A percentile compares a stretch with the other conserved stretches of the same genome.
Conservation (phyloP, 768 basidiomycete species). For the Lentinula guzmanii region DNA sequence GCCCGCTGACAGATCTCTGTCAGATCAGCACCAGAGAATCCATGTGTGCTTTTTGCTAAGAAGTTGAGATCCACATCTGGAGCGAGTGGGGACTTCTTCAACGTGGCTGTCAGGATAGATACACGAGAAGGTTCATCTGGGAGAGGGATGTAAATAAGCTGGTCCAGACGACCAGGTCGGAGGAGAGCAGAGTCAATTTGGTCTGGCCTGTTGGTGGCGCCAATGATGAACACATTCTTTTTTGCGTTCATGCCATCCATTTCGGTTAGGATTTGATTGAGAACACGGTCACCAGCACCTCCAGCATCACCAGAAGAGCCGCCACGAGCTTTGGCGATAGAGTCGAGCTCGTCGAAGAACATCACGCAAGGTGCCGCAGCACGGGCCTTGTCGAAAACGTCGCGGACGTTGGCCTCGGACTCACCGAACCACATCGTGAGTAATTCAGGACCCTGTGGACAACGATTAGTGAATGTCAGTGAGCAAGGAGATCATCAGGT, state of each 20-base stretch:
- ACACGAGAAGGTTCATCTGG: conserved; percentile 91
- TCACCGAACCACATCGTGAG: conserved; percentile 99
- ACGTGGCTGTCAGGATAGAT: conserved; percentile 84
- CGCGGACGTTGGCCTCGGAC: conserved; percentile 99
- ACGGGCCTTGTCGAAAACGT: conserved; percentile 99
- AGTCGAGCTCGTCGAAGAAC: conserved; percentile 99
- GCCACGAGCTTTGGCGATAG: conserved; percentile 97
- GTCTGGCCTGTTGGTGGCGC: conserved; percentile 94
- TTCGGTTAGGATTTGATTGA: conserved; percentile 95
- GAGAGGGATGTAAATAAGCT: conserved; percentile 98
- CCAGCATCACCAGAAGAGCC: conserved; percentile 82
- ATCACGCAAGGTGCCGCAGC: conserved; percentile 99
- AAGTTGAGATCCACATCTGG: conserved; percentile 76
- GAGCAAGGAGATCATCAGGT: neutral
- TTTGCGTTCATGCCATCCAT: conserved; percentile 99
- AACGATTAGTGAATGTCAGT: conserved; percentile 10
- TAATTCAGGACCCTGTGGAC: conserved; percentile 79
- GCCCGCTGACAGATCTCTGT: conserved; percentile 99
- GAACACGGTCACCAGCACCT: conserved; percentile 95
- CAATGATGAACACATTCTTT: conserved; percentile 99
- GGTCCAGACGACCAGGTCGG: conserved; percentile 97
- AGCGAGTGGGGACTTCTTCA: conserved; percentile 89
- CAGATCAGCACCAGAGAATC: conserved; percentile 98
- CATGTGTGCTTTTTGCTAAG: conserved; percentile 90
- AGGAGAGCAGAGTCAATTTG: conserved; percentile 91